Evolutionary conservation across 192 early-diverging fungal species (phyloP), one percentile per base, ranked within the genome.

Genomic region (Coemansia sp.): DNA sequence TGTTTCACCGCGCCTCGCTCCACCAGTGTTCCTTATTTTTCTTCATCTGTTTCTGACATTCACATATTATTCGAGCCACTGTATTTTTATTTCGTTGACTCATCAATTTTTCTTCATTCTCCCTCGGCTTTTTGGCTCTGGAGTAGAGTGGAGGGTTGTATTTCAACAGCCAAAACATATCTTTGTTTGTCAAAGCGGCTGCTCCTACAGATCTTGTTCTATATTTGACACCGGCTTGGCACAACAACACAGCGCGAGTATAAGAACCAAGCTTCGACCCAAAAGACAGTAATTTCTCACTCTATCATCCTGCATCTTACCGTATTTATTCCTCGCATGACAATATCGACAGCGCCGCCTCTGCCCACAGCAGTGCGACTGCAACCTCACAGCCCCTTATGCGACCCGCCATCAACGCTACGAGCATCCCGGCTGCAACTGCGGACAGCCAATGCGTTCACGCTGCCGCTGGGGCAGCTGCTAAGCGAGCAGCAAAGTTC

Each of bases 381-480:
- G 12, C 14, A n/a, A 12, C 41, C 41, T 3, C 41, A 45, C 41
- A 45, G 41, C 15, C 41, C 41, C 12, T 24, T 14, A 43, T 19
- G 22, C 7, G 58, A 59, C 9, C 58, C 23, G 58, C 39, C 32
- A 22, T 14, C 41, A 7, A 24, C 58, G 35, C 32, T 38, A 45
- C 59, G 22, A 37, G 21, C 12, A 47, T 60, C 15, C 23, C 43
- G 41, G 25, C 59, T 14, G 6, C 32, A 35, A 35, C 32, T 35
- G 0, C 59, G 59, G 10, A 60, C 59, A n/a, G 47, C 41, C 59
- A 60, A 60, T 47, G 25, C 59, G 27, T 60, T 60, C 22, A 62
- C 24, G 29, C 35, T 63, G 24, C 32, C 49, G 4, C 5, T 53
- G 25, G 43, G 11, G 9, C 59, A 60, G 25, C 8, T 60, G 43